Evolutionary conservation across 257 asterid species (phyloP), one percentile per base, ranked within the genome.

Genomic region (Gentiana macrophylla): DNA sequence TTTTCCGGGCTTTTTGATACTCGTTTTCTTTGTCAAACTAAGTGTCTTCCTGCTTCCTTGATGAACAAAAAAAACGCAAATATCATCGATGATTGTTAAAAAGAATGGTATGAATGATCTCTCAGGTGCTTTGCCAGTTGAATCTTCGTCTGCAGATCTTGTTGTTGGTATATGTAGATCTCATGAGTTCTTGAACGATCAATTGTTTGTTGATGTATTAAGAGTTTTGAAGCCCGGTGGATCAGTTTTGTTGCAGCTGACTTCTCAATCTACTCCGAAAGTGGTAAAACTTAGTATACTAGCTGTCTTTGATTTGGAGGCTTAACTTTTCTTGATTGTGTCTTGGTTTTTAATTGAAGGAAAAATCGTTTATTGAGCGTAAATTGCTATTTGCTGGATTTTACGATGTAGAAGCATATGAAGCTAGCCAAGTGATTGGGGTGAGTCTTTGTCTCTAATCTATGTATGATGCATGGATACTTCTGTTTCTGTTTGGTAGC

Each of bases 141-240:
- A 84, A 53, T 55, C 94, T 38, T 80, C 93, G 32, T 78, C 91
- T 43, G 35, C 69, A 36, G 93, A 79, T 41, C 9, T 41, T 41
- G 46, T 41, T 41, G 46, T 41, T 11, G 56, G 74, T 66, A 70
- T 85, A 32, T 62, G 76, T 65, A 69, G 70, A 62, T 75, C 88
- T 34, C 52, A 67, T 62, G 94, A 77, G 63, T 81, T 77, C 65
- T 81, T 79, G 6, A 61, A 74, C 48, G 84, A 81, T 48, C 71
- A 80, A 53, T 55, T 88, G 69, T 74, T 84, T 67, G 72, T 41
- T 8, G 81, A 69, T 60, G 64, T 91, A 37, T 74, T 73, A 37
- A 76, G 83, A 74, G 76, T 79, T 49, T 66, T 88, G 62, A 92
- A 74, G 65, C 94, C 94, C 52, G 86, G 87, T 57, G 97, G 95